Base-by-base conservation (phyloP, 495 filamentous ascomycete genomes). In the Collariella sp. region DNA sequence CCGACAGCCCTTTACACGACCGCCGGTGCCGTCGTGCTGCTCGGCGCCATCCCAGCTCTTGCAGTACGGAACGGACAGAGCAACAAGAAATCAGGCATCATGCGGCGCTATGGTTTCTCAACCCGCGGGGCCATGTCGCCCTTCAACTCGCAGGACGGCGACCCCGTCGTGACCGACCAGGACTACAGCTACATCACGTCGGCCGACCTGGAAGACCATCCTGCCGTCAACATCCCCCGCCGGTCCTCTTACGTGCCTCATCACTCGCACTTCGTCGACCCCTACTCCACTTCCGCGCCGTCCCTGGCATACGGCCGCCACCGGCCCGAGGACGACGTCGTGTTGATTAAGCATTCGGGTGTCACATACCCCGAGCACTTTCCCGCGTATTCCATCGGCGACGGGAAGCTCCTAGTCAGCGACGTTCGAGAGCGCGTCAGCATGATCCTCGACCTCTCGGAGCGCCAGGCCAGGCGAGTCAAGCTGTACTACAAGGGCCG, bases 401-500 rank as follows among this genome's bases (percentile, higher is more conserved):
- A 91, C 61, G 87, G 88, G 1, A 76, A 78, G 47, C 72, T 95
- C 46, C 79, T 74, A 16, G 81, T 94, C 35, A 71, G 79, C 44
- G 82, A 85, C 49, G 72, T 95, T 33, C 75, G 83, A 23, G 72
- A 79, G 31, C 78, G 79, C 6, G 86, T 83, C 10, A 84, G 81
- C 19, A 70, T 81, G 50, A 75, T 84, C 51, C 76, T 85, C 58
- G 78, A 79, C 23, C 72, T 86, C 13, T 69, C 74, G 7, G 76
- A 83, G 53, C 74, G 79, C n/a, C 73, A 79, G 10, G 64, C 59
- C 26, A 62, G 52, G 40, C 68, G 78, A 7, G 69, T 96, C 57
- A 85, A 83, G 60, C 67, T 96, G 63, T 77, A 90, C 44, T 94
- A 91, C 75, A 91, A 91, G 67, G 90, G 90, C 10, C 83, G 82